Conservation (phyloP, 2,329 filamentous ascomycete species). For the Scytalidium lignicola region DNA sequence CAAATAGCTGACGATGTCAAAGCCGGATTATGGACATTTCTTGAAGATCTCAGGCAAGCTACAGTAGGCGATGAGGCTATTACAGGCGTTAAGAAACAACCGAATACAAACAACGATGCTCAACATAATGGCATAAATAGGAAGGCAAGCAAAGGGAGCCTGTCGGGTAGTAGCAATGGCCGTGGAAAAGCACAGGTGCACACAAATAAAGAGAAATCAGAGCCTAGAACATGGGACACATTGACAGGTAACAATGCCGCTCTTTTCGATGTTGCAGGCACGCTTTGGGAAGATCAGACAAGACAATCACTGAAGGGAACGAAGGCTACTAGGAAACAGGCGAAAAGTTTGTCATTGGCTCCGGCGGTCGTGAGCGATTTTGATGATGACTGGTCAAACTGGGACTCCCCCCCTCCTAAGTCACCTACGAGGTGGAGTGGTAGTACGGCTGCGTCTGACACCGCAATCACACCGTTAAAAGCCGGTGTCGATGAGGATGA, state of each 20-base stretch:
- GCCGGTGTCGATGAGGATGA: slow-evolving; percentile 13
- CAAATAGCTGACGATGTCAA: slow-evolving; percentile 66
- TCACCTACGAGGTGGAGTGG: slow-evolving; percentile 57
- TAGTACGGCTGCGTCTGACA: slow-evolving; percentile 28
- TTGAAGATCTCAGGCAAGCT: slow-evolving; percentile 91
- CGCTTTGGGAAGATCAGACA: slow-evolving; percentile 11
- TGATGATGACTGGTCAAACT: slow-evolving; percentile 61
- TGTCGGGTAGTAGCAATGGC: slow-evolving; percentile 14
- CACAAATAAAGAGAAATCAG: slow-evolving; percentile 9
- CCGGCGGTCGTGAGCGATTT: slow-evolving; percentile 31
- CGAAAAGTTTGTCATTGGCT: slow-evolving; percentile 18
- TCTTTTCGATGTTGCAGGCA: slow-evolving; percentile 16
- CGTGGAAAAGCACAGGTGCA: slow-evolving; percentile 12
- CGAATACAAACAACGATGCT: slow-evolving; percentile 30
- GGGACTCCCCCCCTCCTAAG: slow-evolving; percentile 52
- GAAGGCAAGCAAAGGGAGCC: slow-evolving; percentile 33
- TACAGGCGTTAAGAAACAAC: slow-evolving; percentile 37
- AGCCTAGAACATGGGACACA: slow-evolving; percentile 24
- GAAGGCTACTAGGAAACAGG: slow-evolving; percentile 14
- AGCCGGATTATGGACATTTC: slow-evolving; percentile 86
- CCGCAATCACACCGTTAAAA: slow-evolving; percentile 21
- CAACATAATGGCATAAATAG: slow-evolving; percentile 18
- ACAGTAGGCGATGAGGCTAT: slow-evolving; percentile 92
- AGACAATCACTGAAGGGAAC: slow-evolving; percentile 11
- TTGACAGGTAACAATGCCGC: slow-evolving; percentile 19